phyloP scores from a whole-genome alignment of 2,329 filamentous ascomycete genomes.

The Aspergillus fischeri region DNA sequence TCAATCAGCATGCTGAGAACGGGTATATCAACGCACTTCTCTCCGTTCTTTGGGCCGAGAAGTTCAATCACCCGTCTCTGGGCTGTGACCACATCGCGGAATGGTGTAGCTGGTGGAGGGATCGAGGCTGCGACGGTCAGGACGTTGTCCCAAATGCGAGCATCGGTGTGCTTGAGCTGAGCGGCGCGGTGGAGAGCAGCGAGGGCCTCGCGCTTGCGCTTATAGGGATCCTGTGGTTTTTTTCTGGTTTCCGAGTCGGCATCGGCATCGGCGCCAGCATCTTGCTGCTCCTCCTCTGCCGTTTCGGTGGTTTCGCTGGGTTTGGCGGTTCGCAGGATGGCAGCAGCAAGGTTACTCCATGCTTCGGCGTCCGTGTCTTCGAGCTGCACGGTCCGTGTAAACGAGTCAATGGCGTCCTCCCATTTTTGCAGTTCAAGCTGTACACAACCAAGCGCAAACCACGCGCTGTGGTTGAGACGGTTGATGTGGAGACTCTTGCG shows the following conservation, averaged over 20 bases:
- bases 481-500: constrained; percentile 72
- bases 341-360: constrained; percentile 90
- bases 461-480: constrained; percentile 74
- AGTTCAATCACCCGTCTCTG: constrained; percentile 73
- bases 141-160: constrained; percentile 95
- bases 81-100: constrained; percentile 70
- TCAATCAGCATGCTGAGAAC: constrained; percentile 69
- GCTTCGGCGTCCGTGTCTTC: constrained; percentile 88
- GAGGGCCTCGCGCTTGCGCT: constrained; percentile 69
- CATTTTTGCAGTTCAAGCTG: constrained; percentile 73
- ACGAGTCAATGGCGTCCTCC: constrained; percentile 75
- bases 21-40: constrained; percentile 71
- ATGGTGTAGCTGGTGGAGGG: constrained; percentile 61
- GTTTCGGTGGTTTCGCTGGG: constrained; percentile 18
- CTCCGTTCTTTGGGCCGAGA: constrained; percentile 61
- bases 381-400: constrained; percentile 73
- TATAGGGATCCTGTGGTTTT: constrained; percentile 48
- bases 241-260: constrained; percentile 12
- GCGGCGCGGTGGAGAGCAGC: constrained; percentile 84
- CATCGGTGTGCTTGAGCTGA: constrained; percentile 75
- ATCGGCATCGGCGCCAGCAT: constrained; percentile 25
- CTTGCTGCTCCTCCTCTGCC: constrained; percentile 23
- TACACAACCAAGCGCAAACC: constrained; percentile 88
- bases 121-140: constrained; percentile 79
- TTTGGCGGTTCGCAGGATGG: constrained; percentile 58